Evolutionary conservation across 441 rosid genomes (phyloP).

Genomic region (Cnidoscolus chayamansa): DNA sequence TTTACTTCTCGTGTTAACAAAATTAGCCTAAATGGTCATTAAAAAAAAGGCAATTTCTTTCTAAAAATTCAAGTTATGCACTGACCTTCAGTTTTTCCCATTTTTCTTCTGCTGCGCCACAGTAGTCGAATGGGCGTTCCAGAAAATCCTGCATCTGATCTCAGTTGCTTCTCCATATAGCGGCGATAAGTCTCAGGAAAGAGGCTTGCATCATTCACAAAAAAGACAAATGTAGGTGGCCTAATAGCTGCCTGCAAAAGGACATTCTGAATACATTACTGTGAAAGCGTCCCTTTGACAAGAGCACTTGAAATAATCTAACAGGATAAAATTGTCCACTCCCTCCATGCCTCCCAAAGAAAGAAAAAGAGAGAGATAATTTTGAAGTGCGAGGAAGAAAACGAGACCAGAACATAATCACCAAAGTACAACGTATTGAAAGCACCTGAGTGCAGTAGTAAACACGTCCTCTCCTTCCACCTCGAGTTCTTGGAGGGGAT

Average conservation of each 20-base stretch:
- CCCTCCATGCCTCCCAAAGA: no score
- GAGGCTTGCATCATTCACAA: constrained; percentile 83
- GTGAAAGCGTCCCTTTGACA: not conserved
- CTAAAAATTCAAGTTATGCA: not conserved
- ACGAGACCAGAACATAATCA: not conserved
- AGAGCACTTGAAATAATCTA: not conserved
- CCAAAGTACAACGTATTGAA: not conserved
- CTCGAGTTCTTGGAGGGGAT: constrained; percentile 88
- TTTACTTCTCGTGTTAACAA: not conserved
- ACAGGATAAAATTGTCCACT: no score
- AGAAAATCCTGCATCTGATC: constrained; percentile 73
- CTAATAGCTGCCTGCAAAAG: constrained; percentile 82
- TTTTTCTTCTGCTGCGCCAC: constrained; percentile 88
- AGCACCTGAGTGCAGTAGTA: constrained; percentile 88
- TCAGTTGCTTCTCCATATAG: constrained; percentile 93
- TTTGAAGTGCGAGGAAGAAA: not conserved
- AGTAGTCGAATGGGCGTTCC: constrained; percentile 94
- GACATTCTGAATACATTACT: constrained; percentile 6
- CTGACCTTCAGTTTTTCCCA: constrained; percentile 59
- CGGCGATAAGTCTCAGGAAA: constrained; percentile 85
- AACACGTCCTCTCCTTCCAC: constrained; percentile 88
- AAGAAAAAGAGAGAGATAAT: not conserved
- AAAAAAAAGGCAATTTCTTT: not conserved
- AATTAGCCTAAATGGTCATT: not conserved
- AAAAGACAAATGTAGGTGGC: constrained; percentile 93